These are phyloP conservation scores for Colletotrichum sp. DNA, from an alignment of 2,329 filamentous ascomycete species.

Conservation along the genomic window DNA sequence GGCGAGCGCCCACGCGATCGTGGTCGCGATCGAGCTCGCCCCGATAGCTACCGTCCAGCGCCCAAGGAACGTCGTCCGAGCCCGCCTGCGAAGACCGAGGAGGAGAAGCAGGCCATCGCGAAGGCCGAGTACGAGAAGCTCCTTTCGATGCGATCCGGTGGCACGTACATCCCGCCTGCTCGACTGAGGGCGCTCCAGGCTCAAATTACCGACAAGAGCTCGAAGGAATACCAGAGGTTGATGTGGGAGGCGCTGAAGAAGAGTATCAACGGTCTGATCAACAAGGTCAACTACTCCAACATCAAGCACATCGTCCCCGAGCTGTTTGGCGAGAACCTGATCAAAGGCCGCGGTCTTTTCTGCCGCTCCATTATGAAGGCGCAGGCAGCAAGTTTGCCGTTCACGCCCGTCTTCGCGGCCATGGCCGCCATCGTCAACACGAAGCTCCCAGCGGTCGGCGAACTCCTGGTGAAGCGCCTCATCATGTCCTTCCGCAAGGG, in stretches of 20 bases:
- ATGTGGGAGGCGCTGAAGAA: constrained; percentile 99
- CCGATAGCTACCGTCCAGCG: constrained; percentile 56
- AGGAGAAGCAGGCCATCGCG: constrained; percentile 85
- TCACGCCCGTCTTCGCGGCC: constrained; percentile 94
- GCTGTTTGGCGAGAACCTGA: constrained; percentile 91
- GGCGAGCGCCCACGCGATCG: constrained; percentile 28
- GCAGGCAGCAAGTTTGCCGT: constrained; percentile 92
- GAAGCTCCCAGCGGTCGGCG: constrained; percentile 92
- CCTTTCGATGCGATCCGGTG: constrained; percentile 89
- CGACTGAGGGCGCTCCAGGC: constrained; percentile 90
- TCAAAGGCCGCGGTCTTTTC: constrained; percentile 90
- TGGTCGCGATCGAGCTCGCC: constrained; percentile 42
- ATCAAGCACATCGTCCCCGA: constrained; percentile 98
- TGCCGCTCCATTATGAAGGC: constrained; percentile 98
- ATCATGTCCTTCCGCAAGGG: constrained; percentile 94
- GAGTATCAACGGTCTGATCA: constrained; percentile 97
- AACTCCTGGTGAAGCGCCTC: constrained; percentile 83
- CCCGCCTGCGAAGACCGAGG: constrained; percentile 64
- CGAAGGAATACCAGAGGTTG: constrained; percentile 98
- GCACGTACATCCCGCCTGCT: constrained; percentile 95
- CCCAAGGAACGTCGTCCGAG: constrained; percentile 36
- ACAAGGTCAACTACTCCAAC: constrained; percentile 98
- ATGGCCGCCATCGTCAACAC: constrained; percentile 98
- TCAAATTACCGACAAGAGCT: constrained; percentile 95
- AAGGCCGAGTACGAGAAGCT: constrained; percentile 95